Evolutionary conservation across 305 asterid genomes (phyloP).

Genomic region (Fraxinus greggii): DNA sequence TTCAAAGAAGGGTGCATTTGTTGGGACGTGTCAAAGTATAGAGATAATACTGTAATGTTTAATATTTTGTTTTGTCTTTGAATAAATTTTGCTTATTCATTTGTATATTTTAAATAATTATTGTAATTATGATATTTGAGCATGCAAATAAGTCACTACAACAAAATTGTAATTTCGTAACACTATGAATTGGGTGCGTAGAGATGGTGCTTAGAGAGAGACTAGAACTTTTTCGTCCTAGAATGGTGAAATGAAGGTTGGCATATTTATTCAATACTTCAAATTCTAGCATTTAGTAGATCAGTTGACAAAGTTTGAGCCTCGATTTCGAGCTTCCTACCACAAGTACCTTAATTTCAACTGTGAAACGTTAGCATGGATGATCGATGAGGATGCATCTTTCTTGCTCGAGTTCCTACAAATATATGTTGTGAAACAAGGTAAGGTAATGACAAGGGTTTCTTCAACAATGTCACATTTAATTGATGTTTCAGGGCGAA

Average conservation of each 20-base stretch:
- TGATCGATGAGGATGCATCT: conserved; percentile 52
- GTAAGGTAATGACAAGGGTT: not conserved
- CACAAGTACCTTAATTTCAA: conserved; percentile 41
- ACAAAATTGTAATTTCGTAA: too few species aligned
- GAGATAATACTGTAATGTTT: too few species aligned
- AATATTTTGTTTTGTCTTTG: too few species aligned
- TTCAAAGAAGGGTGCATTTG: not conserved
- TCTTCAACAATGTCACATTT: conserved; percentile 20
- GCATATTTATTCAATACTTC: conserved; percentile 1
- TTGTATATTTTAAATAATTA: too few species aligned
- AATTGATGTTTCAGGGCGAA: conserved; percentile 5
- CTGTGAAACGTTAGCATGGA: conserved; percentile 46
- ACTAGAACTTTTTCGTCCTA: not conserved
- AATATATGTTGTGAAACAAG: conserved; percentile 1
- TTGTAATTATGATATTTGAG: not conserved
- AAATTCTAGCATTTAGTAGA: conserved; percentile 36
- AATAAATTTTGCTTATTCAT: too few species aligned
- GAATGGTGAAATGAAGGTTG: not conserved
- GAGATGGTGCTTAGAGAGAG: too few species aligned
- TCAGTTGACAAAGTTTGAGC: conserved; percentile 29
- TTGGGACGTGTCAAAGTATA: not conserved
- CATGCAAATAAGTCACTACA: too few species aligned
- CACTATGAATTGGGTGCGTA: not conserved
- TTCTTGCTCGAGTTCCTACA: conserved; percentile 47
- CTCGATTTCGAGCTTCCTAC: conserved; percentile 38